A percentile compares a stretch with the other conserved stretches of the same genome.
phyloP scores from a whole-genome alignment of 805 yeast genomes.

The Candida suzukii region DNA sequence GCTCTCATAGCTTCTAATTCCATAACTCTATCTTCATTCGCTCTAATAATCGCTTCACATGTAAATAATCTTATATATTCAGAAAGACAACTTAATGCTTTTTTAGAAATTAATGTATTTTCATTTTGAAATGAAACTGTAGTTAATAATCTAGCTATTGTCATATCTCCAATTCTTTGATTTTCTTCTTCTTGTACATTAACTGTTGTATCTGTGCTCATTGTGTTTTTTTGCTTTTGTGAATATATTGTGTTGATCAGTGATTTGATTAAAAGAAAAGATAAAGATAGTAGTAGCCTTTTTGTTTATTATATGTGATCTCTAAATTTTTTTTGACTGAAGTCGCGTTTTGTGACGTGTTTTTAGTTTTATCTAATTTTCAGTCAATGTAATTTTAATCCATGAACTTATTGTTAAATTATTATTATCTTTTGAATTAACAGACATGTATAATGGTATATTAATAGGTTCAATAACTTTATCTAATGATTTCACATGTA shows the following conservation, averaged over 20 bases:
- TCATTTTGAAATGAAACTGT: slow-evolving; percentile 40
- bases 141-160: slow-evolving; percentile 46
- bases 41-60: slow-evolving; percentile 49
- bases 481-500: not conserved
- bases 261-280: no score
- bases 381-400: not conserved
- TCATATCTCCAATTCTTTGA: slow-evolving; percentile 16
- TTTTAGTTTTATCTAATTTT: no score
- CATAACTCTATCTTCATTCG: slow-evolving; percentile 43
- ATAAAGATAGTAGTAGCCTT: no score
- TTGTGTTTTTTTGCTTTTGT: no score
- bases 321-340: no score
- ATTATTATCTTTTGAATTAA: not conserved
- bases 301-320: no score
- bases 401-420: not conserved
- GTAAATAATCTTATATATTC: slow-evolving; percentile 52
- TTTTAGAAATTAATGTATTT: slow-evolving; percentile 38
- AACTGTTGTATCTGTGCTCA: not conserved
- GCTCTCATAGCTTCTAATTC: slow-evolving; percentile 13
- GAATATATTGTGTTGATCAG: no score
- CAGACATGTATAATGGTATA: slow-evolving; percentile 18
- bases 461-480: not conserved
- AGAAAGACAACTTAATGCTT: slow-evolving; percentile 40
- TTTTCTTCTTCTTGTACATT: not conserved
- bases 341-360: no score